Base-by-base conservation (phyloP, 345 rosid species). In the Citrus trifoliata region DNA sequence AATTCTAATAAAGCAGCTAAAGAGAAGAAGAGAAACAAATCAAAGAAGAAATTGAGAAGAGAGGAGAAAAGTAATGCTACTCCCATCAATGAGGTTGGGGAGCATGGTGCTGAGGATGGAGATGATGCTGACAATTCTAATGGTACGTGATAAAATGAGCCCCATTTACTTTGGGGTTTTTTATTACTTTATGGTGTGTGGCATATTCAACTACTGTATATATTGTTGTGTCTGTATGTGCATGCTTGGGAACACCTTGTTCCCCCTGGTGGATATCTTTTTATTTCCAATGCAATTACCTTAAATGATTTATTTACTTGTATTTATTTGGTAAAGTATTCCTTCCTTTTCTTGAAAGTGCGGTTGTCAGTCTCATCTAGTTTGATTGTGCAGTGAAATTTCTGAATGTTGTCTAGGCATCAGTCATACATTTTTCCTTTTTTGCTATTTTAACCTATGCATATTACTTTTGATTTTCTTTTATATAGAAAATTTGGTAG, bases 1-100 rank as follows among this genome's bases (percentile, higher is more conserved):
- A 51, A 71, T 14, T 55, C 19, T 14, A 21, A 46, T 6, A 25
- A 78, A 77, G 67, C 10, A 5, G 37, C 53, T 66, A 42, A 70
- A 35, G 78, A 37, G 78, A 84, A 79, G 79, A 81, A 73, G 68
- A 75, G 14, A 72, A 78, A 76, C n/a, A 84, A 78, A 78, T 58
- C 48, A 37, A 76, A 42, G 70, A 82, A 81, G 78, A 79, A 72
- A 80, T 78, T 27, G 56, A 80, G 71, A 75, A 61, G 60, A 25
- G 67, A 69, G 18, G 76, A 68, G 60, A 60, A 77, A 77, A 81
- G 62, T 60, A 67, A 25, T 62, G 75, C 63, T 18, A 10, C 68
- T 8, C 10, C 68, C 6, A 25, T 21, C 66, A 63, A 58, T 21
- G 61, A 77, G 65, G 22, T 40, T 71, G 71, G 61, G 78, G 65